Evolutionary conservation across 148 eudicot genomes (phyloP).

Genomic region (Vaccinium myrtillus): DNA sequence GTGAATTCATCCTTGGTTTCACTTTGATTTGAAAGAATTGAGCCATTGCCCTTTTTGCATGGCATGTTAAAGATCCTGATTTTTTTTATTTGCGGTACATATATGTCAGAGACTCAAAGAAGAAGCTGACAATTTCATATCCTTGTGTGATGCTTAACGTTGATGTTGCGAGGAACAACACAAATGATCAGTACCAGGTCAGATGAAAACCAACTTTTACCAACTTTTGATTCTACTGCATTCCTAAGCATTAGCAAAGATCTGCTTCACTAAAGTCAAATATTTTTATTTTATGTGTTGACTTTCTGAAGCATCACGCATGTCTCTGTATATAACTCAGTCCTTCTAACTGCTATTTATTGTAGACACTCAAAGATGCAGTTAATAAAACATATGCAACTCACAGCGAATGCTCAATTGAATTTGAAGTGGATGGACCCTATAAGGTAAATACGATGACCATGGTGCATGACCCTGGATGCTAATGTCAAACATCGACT

Average conservation of each 20-base stretch:
- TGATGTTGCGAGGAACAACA: conserved; percentile 94
- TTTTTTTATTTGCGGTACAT: conserved; percentile 7
- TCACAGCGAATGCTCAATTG: conserved; percentile 97
- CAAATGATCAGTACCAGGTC: conserved; percentile 99
- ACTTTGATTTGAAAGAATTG: conserved; percentile 6
- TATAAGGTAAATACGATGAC: conserved; percentile 64
- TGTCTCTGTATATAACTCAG: not conserved
- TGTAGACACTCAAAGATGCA: conserved; percentile 87
- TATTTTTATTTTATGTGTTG: conserved; percentile 1
- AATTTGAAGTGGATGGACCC: conserved; percentile 99
- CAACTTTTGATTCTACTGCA: not conserved
- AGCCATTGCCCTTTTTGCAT: not conserved
- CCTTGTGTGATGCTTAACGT: conserved; percentile 99
- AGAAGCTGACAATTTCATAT: conserved; percentile 95
- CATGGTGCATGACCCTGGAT: not conserved
- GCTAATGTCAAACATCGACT: not conserved
- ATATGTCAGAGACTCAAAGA: conserved; percentile 67
- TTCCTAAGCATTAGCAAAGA: not conserved
- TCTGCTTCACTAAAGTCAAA: conserved; percentile 10
- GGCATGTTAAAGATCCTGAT: conserved; percentile 7
- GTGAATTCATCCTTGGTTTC: not conserved
- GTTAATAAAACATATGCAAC: conserved; percentile 72
- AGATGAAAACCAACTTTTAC: conserved; percentile 17
- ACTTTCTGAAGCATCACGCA: not conserved
- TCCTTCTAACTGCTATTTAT: conserved; percentile 20